Evolutionary conservation across 805 yeast species (phyloP).

Genomic region (Candida schatavii): DNA sequence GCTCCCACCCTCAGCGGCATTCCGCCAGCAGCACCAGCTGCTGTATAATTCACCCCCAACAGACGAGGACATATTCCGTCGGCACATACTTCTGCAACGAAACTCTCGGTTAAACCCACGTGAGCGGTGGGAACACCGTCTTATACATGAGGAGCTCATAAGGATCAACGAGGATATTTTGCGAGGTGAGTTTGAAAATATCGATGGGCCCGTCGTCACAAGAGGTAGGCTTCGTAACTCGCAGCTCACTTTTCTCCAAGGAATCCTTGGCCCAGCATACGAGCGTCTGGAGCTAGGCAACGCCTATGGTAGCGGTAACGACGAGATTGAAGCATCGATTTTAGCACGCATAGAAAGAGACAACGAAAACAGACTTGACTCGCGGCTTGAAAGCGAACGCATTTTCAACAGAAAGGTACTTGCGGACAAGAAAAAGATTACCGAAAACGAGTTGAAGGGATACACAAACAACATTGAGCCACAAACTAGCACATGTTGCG

Average conservation of each 20-base stretch:
- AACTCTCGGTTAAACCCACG: not conserved
- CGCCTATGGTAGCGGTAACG: not conserved
- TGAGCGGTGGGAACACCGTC: not conserved
- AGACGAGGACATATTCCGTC: conserved; percentile 1
- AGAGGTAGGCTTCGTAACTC: not conserved
- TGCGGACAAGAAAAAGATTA: conserved; percentile 24
- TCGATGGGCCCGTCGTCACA: not conserved
- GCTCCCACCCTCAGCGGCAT: conserved; percentile 9
- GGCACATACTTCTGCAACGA: not conserved
- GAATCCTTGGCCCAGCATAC: not conserved
- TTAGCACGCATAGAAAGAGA: conserved; percentile 40
- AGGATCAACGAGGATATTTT: not conserved
- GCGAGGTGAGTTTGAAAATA: not conserved
- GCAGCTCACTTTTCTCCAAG: conserved; percentile 1
- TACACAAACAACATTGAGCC: conserved; percentile 30
- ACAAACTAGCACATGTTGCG: conserved; percentile 37
- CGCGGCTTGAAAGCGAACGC: conserved; percentile 29
- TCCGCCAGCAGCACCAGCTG: conserved; percentile 1
- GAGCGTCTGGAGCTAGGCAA: not conserved
- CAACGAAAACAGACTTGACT: conserved; percentile 35
- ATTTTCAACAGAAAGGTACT: conserved; percentile 27
- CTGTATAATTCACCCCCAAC: too few relatives aligned
- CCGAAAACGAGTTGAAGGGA: conserved; percentile 20
- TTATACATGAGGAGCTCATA: not conserved
- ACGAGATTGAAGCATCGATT: conserved; percentile 26